These are phyloP conservation scores for Coemansia interrupta DNA, from an alignment of 192 early-diverging fungal species.

Conservation along the genomic window DNA sequence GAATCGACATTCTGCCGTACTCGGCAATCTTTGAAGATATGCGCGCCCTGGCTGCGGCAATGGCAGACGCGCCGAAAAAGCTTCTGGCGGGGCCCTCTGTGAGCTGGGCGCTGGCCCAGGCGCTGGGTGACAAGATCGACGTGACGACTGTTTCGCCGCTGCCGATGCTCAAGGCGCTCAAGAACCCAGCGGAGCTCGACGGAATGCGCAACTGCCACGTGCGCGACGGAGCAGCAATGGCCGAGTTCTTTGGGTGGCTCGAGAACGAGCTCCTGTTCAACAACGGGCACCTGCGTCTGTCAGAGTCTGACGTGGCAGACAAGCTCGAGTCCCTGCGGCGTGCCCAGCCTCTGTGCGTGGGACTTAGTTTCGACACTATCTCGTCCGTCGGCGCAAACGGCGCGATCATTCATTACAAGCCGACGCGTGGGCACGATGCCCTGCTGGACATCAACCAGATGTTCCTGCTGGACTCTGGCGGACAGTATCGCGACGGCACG, in stretches of 20 bases:
- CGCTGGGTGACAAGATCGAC: conserved; percentile 57
- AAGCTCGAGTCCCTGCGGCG: conserved; percentile 75
- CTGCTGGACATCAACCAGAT: conserved; percentile 69
- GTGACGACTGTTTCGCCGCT: conserved; percentile 65
- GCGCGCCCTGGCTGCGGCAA: conserved; percentile 23
- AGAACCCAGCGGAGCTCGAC: conserved; percentile 84
- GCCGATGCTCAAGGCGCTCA: conserved; percentile 82
- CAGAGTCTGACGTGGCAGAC: conserved; percentile 84
- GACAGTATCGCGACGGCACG: conserved; percentile 93
- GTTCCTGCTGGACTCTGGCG: conserved; percentile 96
- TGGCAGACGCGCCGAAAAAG: conserved; percentile 33
- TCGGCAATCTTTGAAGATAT: conserved; percentile 74
- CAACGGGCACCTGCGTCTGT: conserved; percentile 56
- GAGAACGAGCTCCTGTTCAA: conserved; percentile 80
- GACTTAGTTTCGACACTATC: conserved; percentile 94
- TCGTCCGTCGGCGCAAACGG: conserved; percentile 95
- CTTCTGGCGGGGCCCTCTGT: conserved; percentile 64
- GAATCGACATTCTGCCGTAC: conserved; percentile 71
- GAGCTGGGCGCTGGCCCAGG: conserved; percentile 71
- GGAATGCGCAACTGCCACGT: conserved; percentile 91
- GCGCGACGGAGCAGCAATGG: conserved; percentile 84
- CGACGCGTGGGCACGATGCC: conserved; percentile 74
- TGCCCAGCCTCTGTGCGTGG: conserved; percentile 77
- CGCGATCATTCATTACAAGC: conserved; percentile 96
- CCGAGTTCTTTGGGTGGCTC: conserved; percentile 89